Conservation (phyloP, 1,284 basidiomycete species). For the Malassezia japonica region DNA sequence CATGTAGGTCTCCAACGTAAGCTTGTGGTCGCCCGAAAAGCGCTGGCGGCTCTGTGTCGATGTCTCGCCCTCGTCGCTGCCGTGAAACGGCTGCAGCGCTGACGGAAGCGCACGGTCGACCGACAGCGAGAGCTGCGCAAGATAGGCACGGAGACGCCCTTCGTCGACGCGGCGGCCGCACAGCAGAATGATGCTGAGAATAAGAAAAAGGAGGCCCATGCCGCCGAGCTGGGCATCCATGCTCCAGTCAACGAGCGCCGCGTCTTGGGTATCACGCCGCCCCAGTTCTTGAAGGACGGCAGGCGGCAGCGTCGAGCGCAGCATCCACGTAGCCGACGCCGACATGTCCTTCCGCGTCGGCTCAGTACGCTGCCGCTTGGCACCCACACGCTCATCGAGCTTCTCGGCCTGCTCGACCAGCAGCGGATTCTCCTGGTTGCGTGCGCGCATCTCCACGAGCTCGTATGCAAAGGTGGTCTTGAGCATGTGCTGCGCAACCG, state of each 20-base stretch:
- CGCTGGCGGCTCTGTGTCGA: neutral
- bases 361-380: conserved; percentile 9
- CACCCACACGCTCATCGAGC: neutral
- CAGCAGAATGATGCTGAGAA: conserved; percentile 38
- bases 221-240: conserved; percentile 19
- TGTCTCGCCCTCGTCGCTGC: neutral
- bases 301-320: conserved; percentile 20
- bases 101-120: conserved; percentile 6
- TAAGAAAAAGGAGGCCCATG: conserved; percentile 31
- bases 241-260: conserved; percentile 21
- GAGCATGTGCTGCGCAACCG: conserved; percentile 17
- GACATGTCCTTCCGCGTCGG: neutral
- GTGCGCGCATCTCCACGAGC: conserved; percentile 23
- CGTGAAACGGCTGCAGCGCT: conserved; percentile 8
- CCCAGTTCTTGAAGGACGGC: conserved; percentile 2
- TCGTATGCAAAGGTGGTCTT: conserved; percentile 24
- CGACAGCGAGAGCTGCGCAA: conserved; percentile 9
- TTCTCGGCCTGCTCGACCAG: conserved; percentile 2
- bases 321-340: conserved; percentile 10
- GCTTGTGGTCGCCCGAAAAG: neutral
- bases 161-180: conserved; percentile 35
- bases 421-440: conserved; percentile 21
- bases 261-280: neutral
- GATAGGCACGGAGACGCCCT: conserved; percentile 1
- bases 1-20: conserved; percentile 21